phyloP scores from a whole-genome alignment of 305 asterid genomes.

The Rubia occidens region DNA sequence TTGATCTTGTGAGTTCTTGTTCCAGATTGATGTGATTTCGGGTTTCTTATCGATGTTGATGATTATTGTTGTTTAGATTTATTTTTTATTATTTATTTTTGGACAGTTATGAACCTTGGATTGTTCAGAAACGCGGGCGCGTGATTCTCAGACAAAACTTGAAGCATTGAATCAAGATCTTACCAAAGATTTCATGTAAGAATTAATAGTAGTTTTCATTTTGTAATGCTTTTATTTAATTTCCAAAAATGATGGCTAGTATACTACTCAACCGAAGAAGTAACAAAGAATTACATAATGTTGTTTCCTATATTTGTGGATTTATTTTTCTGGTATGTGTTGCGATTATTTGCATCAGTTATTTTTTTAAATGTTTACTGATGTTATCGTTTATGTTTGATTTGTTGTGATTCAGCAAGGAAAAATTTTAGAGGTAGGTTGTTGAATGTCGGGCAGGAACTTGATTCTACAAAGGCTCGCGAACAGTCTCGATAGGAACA shows the following conservation, averaged over 20 bases:
- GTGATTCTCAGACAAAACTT: background rate
- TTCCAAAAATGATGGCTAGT: background rate
- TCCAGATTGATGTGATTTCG: too few species aligned
- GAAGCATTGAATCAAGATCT: constrained; percentile 36
- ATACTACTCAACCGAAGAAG: background rate
- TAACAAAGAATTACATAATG: background rate
- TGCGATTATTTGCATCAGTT: background rate
- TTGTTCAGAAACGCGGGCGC: too few species aligned
- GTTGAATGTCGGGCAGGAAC: constrained; percentile 71
- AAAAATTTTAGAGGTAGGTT: constrained; percentile 55
- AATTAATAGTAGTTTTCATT: background rate
- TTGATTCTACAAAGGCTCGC: constrained; percentile 83
- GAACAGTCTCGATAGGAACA: constrained; percentile 68
- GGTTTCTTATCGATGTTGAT: too few species aligned
- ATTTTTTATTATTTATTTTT: too few species aligned
- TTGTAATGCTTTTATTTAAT: background rate
- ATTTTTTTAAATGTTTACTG: constrained; percentile 6
- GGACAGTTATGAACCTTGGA: too few species aligned
- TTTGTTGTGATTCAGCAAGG: constrained; percentile 58
- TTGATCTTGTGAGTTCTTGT: too few species aligned
- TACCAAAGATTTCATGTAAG: constrained; percentile 53
- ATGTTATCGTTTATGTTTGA: constrained; percentile 15
- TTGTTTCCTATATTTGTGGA: background rate
- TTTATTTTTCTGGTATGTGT: background rate
- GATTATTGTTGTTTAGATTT: too few species aligned